These are phyloP conservation scores for Fraxinus greggii DNA, from an alignment of 305 asterid species.

Conservation along the genomic window DNA sequence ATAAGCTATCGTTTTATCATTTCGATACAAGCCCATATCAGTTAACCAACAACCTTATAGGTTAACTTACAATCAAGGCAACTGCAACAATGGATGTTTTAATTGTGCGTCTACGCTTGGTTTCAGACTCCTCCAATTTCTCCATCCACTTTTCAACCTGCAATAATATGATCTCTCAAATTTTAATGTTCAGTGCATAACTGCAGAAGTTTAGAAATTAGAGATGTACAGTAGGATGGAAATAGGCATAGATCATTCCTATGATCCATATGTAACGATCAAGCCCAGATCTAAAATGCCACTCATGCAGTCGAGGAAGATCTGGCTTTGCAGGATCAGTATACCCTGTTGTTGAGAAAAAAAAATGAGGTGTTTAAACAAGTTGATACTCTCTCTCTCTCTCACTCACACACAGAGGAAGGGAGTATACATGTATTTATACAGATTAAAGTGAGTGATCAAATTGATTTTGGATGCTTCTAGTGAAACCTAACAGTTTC, in stretches of 20 bases:
- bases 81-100: slow-evolving; percentile 52
- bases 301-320: slow-evolving; percentile 89
- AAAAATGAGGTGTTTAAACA: slow-evolving; percentile 28
- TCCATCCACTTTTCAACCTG: slow-evolving; percentile 95
- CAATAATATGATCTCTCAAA: slow-evolving; percentile 23
- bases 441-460: not conserved
- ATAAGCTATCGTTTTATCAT: slow-evolving; percentile 3
- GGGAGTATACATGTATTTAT: not conserved
- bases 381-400: not conserved
- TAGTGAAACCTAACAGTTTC: not conserved
- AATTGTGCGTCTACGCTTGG: slow-evolving; percentile 60
- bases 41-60: not conserved
- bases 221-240: slow-evolving; percentile 65
- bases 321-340: slow-evolving; percentile 89
- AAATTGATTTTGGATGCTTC: not conserved
- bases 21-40: not conserved
- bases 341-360: slow-evolving; percentile 60
- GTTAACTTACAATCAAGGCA: slow-evolving; percentile 49
- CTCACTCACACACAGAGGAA: not conserved
- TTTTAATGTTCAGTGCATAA: slow-evolving; percentile 16
- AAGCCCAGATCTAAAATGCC: slow-evolving; percentile 98
- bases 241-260: slow-evolving; percentile 96
- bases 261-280: slow-evolving; percentile 97
- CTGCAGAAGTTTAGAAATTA: not conserved
- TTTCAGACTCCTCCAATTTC: slow-evolving; percentile 83